Conservation (phyloP, 202 grass and related monocot genomes). For the Panicum virgatum region DNA sequence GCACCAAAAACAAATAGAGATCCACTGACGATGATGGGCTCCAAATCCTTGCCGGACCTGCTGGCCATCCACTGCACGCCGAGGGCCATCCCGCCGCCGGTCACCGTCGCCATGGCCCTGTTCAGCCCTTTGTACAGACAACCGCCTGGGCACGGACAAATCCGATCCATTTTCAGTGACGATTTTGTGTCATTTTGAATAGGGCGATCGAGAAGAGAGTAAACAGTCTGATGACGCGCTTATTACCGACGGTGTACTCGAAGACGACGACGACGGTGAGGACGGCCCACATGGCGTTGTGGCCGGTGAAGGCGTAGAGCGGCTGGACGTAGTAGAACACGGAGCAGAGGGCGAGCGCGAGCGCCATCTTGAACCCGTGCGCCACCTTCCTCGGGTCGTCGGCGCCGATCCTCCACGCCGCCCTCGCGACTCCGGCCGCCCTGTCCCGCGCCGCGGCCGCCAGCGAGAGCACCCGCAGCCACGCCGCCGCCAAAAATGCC, state of each 20-base stretch:
- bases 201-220: background rate
- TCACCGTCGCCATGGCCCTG: constrained; percentile 47
- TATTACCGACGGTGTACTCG: constrained; percentile 64
- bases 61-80: constrained; percentile 65
- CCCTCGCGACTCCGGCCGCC: constrained; percentile 19
- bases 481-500: background rate
- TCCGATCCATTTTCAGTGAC: background rate
- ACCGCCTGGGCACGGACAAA: constrained; percentile 29
- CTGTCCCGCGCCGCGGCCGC: background rate
- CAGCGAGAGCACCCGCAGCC: background rate
- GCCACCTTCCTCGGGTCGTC: constrained; percentile 63
- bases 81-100: constrained; percentile 58
- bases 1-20: constrained; percentile 72
- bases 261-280: constrained; percentile 71
- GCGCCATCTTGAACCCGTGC: constrained; percentile 57
- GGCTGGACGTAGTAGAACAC: constrained; percentile 65
- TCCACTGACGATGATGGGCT: constrained; percentile 53
- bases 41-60: constrained; percentile 46
- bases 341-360: constrained; percentile 57
- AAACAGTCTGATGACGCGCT: constrained; percentile 25
- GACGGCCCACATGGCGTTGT: constrained; percentile 66
- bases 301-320: constrained; percentile 55
- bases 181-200: no score
- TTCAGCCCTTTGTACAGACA: constrained; percentile 70
- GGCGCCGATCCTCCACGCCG: constrained; percentile 50